A percentile compares a stretch with the other conserved stretches of the same genome.
Conservation (phyloP, 768 basidiomycete genomes). For the Solioccasus polychromus region DNA sequence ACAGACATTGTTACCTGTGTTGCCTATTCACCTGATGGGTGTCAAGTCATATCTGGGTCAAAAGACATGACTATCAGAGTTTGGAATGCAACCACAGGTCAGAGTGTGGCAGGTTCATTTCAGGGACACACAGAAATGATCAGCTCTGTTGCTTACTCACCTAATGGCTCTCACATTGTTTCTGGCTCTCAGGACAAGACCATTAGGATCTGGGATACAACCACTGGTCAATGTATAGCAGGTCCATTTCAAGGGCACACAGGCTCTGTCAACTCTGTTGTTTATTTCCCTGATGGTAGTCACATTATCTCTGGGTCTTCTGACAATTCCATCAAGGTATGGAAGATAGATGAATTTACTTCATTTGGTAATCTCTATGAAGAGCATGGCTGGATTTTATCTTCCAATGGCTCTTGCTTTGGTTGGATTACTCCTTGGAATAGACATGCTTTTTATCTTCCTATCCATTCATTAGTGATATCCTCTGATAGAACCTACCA, state of each 20-base stretch:
- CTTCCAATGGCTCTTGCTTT: not conserved
- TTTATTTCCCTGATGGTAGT: conserved; percentile 2
- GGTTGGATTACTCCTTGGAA: conserved; percentile 9
- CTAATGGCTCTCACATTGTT: conserved; percentile 3
- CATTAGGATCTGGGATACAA: conserved; percentile 17
- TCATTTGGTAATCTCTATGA: not conserved
- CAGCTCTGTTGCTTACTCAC: not conserved
- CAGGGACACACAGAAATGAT: not conserved
- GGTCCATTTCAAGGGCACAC: conserved; percentile 8
- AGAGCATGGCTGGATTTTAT: conserved; percentile 6
- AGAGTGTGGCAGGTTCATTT: not conserved
- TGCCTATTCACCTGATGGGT: conserved; percentile 4
- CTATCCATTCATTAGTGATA: not conserved
- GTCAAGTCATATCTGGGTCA: not conserved
- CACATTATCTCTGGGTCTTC: not conserved
- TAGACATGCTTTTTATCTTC: not conserved
- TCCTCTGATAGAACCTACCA: not conserved
- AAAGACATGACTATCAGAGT: not conserved
- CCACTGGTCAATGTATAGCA: conserved; percentile 5
- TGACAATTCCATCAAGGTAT: conserved; percentile 1
- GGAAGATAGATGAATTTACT: not conserved
- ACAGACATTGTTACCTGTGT: not conserved
- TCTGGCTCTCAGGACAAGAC: not conserved
- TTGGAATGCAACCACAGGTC: not conserved
- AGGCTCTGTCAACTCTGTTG: not conserved